phyloP scores from a whole-genome alignment of 2,329 filamentous ascomycete genomes.

The Zelopaecilomyces penicillatus region DNA sequence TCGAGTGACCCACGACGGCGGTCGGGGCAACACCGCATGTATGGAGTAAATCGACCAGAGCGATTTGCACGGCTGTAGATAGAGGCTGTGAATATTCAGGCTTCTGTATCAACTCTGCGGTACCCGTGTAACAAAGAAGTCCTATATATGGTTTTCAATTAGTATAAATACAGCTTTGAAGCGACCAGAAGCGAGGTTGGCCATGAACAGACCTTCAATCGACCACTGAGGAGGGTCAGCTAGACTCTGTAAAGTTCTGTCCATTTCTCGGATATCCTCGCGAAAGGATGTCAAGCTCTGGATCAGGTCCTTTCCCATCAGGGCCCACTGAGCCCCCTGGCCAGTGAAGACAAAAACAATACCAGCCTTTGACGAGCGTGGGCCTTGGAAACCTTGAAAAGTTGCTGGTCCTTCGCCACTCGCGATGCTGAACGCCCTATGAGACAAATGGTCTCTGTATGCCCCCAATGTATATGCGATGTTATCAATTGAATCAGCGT shows the following conservation, averaged over 20 bases:
- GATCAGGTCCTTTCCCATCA: conserved; percentile 14
- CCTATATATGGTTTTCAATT: background rate
- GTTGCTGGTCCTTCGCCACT: background rate
- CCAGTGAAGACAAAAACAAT: conserved; percentile 11
- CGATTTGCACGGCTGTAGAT: conserved; percentile 35
- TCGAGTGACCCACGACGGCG: conserved; percentile 28
- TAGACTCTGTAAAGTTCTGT: conserved; percentile 4
- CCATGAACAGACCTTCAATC: conserved; percentile 1
- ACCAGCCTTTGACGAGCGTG: background rate
- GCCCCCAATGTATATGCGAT: background rate
- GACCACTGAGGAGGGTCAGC: conserved; percentile 4
- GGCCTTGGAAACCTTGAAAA: background rate
- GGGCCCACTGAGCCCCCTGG: conserved; percentile 20
- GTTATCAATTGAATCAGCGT: background rate
- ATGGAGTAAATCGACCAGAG: conserved; percentile 26
- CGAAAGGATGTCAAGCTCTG: conserved; percentile 4
- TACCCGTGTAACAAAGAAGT: background rate
- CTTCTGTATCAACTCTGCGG: background rate
- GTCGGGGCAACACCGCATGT: conserved; percentile 19
- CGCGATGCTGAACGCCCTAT: background rate
- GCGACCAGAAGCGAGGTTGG: background rate
- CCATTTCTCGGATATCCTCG: conserved; percentile 8
- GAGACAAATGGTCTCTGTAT: background rate
- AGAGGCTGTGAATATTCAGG: conserved; percentile 3
- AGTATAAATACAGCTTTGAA: background rate